These are phyloP conservation scores for Pittosporum tobira DNA, from an alignment of 129 eudicot genomes.

Conservation along the genomic window DNA sequence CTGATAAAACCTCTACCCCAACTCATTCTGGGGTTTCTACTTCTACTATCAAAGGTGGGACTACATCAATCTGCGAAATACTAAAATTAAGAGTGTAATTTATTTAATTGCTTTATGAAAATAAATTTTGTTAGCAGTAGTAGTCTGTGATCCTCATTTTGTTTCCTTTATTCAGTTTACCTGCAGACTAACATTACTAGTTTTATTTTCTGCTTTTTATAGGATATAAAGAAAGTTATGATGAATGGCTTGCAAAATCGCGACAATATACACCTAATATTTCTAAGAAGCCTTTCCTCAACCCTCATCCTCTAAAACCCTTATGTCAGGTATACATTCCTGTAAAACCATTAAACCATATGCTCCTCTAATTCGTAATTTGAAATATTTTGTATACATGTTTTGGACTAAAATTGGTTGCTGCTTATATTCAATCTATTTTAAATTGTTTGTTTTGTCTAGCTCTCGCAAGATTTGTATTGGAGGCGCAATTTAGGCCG, in stretches of 20 bases:
- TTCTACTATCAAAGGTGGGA: conserved; percentile 35
- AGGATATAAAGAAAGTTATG: conserved; percentile 52
- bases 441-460: too few species aligned
- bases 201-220: conserved; percentile 1
- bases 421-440: too few species aligned
- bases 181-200: not conserved
- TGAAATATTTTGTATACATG: too few species aligned
- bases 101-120: not conserved
- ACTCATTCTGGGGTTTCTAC: conserved; percentile 21
- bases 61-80: too few species aligned
- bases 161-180: not conserved
- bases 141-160: too few species aligned
- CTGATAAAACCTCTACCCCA: conserved; percentile 18
- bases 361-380: too few species aligned
- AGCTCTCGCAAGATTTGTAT: too few species aligned
- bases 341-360: too few species aligned
- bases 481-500: too few species aligned
- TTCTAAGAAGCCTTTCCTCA: conserved; percentile 31
- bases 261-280: conserved; percentile 31
- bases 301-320: conserved; percentile 33
- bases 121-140: not conserved
- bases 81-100: too few species aligned
- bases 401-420: too few species aligned
- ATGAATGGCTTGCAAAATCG: conserved; percentile 28
- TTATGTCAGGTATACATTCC: conserved; percentile 41